A percentile compares a stretch with the other conserved stretches of the same genome.
Evolutionary conservation across 306 rosid species (phyloP).

Genomic region (Inga leiocalycina): DNA sequence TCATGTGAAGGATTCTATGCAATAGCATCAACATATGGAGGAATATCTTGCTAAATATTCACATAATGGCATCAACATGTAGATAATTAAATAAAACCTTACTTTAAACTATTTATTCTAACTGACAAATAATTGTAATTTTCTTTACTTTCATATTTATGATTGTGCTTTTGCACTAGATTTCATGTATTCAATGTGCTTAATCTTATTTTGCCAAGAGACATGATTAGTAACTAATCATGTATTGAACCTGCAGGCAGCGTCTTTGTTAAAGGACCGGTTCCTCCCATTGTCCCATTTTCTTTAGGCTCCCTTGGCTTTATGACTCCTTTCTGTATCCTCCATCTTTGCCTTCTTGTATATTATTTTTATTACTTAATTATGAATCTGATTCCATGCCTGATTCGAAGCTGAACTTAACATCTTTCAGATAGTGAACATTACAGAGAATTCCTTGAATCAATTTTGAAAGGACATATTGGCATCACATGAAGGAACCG

Average conservation of each 20-base stretch:
- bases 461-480: slow-evolving; percentile 84
- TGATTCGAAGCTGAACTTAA: slow-evolving; percentile 52
- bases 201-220: background rate
- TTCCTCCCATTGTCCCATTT: slow-evolving; percentile 95
- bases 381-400: slow-evolving; percentile 21
- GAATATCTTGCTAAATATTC: slow-evolving; percentile 9
- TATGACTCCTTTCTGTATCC: slow-evolving; percentile 99
- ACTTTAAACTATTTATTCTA: slow-evolving; percentile 27
- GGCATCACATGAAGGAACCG: slow-evolving; percentile 89
- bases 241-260: slow-evolving; percentile 73
- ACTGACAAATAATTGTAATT: background rate
- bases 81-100: background rate
- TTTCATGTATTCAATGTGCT: slow-evolving; percentile 15
- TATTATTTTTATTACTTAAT: background rate
- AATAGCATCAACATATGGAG: slow-evolving; percentile 8
- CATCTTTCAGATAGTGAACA: slow-evolving; percentile 79
- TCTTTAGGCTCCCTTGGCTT: slow-evolving; percentile 96
- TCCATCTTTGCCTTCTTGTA: slow-evolving; percentile 30
- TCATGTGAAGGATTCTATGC: background rate
- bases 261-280: slow-evolving; percentile 97
- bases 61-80: background rate
- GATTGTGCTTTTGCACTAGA: background rate
- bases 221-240: background rate
- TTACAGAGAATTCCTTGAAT: slow-evolving; percentile 78
- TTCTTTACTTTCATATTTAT: background rate